These are phyloP conservation scores for Termitomyces sp. DNA, from an alignment of 768 basidiomycete genomes.

Conservation along the genomic window DNA sequence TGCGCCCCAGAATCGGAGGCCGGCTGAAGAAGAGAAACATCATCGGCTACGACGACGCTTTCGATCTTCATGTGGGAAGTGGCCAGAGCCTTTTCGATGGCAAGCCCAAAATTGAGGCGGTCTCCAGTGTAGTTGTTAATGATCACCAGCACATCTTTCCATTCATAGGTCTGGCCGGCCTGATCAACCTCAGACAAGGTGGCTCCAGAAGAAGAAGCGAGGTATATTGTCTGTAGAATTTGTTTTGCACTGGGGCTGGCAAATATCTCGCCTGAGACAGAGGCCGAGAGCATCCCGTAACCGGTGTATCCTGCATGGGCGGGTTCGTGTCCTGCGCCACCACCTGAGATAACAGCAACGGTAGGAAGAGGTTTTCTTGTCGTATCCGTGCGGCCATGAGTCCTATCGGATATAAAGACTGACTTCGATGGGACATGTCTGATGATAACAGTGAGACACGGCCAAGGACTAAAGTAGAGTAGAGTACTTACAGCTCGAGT, in stretches of 20 bases:
- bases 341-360: conserved; percentile 41
- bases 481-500: conserved; percentile 28
- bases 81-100: conserved; percentile 43
- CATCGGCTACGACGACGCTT: conserved; percentile 49
- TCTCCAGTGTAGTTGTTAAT: conserved; percentile 52
- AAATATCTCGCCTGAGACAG: conserved; percentile 58
- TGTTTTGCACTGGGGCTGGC: conserved; percentile 58
- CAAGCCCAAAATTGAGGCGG: conserved; percentile 53
- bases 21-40: conserved; percentile 37
- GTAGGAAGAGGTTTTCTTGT: not conserved
- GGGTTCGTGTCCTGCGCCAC: conserved; percentile 56
- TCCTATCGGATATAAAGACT: conserved; percentile 20
- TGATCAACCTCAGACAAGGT: not conserved
- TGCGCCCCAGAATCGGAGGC: conserved; percentile 9
- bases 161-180: not conserved
- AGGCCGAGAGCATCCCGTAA: conserved; percentile 47
- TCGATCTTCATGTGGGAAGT: conserved; percentile 26
- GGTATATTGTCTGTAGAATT: conserved; percentile 41
- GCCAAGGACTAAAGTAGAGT: not conserved
- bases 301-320: conserved; percentile 55
- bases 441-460: not conserved
- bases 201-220: conserved; percentile 30
- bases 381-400: conserved; percentile 8
- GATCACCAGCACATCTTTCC: conserved; percentile 29
- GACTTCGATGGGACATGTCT: conserved; percentile 33